Evolutionary conservation across 805 yeast genomes (phyloP).

Genomic region (Tetrapisispora taiwanensis): DNA sequence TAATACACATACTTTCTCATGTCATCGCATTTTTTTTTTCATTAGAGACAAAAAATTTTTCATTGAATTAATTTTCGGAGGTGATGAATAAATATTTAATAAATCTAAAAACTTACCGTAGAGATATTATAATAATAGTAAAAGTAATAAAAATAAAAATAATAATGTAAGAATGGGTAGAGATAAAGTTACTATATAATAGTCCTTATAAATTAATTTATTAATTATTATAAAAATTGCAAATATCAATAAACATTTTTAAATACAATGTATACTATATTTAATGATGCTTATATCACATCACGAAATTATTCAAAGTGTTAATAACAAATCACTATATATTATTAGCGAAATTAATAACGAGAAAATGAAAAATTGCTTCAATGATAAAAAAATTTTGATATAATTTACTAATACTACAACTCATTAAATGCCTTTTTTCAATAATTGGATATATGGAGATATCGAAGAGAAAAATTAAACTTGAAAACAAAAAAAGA

Average conservation of each 20-base stretch:
- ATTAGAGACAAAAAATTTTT: not conserved
- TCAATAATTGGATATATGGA: not conserved
- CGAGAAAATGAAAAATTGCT: not conserved
- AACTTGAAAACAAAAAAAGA: not conserved
- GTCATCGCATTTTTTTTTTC: constrained; percentile 7
- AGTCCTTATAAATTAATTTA: not conserved
- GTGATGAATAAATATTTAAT: no score
- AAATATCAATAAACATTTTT: not conserved
- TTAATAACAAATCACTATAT: not conserved
- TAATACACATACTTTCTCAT: constrained; percentile 9
- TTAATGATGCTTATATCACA: not conserved
- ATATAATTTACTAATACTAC: not conserved
- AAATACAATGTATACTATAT: not conserved
- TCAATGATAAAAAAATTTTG: not conserved
- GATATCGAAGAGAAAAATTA: no score
- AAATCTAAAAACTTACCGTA: no score
- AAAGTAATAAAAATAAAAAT: no score
- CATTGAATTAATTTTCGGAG: not conserved
- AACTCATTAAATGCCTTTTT: constrained; percentile 1
- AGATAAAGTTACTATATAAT: not conserved
- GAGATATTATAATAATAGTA: not conserved
- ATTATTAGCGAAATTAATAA: not conserved
- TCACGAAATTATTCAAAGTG: not conserved
- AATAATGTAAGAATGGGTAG: not conserved
- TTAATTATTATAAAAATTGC: constrained; percentile 1